Evolutionary conservation across 2,329 filamentous ascomycete species (phyloP), one percentile per base, ranked within the genome.

Genomic region (Trichoderma arundinaceum): DNA sequence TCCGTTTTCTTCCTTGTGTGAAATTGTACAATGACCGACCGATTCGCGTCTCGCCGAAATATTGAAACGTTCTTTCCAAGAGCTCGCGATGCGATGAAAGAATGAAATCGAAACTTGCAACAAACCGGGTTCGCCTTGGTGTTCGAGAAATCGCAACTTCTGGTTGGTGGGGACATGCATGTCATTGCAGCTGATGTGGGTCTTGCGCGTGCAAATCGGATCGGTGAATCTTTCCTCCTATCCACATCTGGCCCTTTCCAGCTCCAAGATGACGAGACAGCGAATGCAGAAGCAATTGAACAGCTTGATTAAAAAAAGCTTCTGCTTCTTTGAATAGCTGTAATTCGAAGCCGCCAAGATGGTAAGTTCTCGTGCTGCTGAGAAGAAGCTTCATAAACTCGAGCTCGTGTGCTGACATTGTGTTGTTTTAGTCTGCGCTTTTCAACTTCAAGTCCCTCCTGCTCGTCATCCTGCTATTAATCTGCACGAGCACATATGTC

Each of bases 401-500:
- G 48, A n/a, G n/a, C n/a, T 48, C 1, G 19, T 3, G 35, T 39
- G 33, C 64, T 65, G 33, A 65, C 28, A 7, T 48, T 8, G n/a
- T 33, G 22, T 32, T 41, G 22, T 53, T 28, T 4, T 74, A 97
- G 95, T 91, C 95, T 67, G 95, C 95, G 64, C 90, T 99, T 74
- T 97, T 99, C 89, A 98, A 98, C 82, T 98, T 99, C 83, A 93
- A 97, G 80, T 96, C 93, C 66, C 90, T 98, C 72, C 87, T 99
- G 72, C 88, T 98, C 73, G 94, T 97, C 71, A 88, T 99, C 74
- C 88, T 99, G 59, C 90, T 99, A 72, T 88, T 96, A 72, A 96
- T 98, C 76, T 99, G 95, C 86, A 97, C 95, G 65, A 94, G 92
- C 79, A 89, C 95, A 68, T 98, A 99, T 80, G 86, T 93, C 65